Evolutionary conservation across 2,329 filamentous ascomycete species (phyloP), one percentile per base, ranked within the genome.

Genomic region (Fusarium caatingaense): DNA sequence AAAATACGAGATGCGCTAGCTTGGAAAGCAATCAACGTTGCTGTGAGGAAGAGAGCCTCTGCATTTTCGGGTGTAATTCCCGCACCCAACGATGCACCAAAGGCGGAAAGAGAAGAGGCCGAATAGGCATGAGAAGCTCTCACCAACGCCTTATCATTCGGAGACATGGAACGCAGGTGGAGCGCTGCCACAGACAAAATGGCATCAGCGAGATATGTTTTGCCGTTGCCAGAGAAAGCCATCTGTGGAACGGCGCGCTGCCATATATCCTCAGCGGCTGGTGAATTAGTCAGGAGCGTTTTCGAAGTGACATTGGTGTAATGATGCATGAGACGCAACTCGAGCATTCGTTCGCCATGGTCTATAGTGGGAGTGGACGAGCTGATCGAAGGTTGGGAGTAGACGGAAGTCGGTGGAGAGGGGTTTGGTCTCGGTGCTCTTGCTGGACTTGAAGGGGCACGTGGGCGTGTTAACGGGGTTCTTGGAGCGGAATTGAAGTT

Each of bases 21-120:
- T 77, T 93, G 84, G 77, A 93, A 89, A 74, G 91, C 82, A 76
- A 93, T 88, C 72, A 91, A 81, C 4, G 88, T 83, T 3, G 88
- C 83, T 0, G 88, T 91, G 23, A 90, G 79, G 70, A 91, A 91
- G 2, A 91, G 81, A 1, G 88, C 83, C 74, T 90, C 88, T 11
- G 89, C 88, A 60, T 91, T 91, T 32, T 81, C 78, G 32, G 86
- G 82, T 30, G 84, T 86, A 60, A 90, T 87, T 27, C 89, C 89
- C 32, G 81, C 80, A 46, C 84, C 85, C 30, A 91, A 79, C 1
- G 84, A 83, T 4, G 83, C 81, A 64, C 87, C 87, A 74, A 91
- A 91, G 60, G 89, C 85, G 41, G 86, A 84, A 42, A 91, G 80
- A 5, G 88, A 87, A 15, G 88, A 89, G 6, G 88, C 88, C 81